These are phyloP conservation scores for Neurospora crassa DNA, from an alignment of 2,329 filamentous ascomycete genomes.

Conservation along the genomic window DNA sequence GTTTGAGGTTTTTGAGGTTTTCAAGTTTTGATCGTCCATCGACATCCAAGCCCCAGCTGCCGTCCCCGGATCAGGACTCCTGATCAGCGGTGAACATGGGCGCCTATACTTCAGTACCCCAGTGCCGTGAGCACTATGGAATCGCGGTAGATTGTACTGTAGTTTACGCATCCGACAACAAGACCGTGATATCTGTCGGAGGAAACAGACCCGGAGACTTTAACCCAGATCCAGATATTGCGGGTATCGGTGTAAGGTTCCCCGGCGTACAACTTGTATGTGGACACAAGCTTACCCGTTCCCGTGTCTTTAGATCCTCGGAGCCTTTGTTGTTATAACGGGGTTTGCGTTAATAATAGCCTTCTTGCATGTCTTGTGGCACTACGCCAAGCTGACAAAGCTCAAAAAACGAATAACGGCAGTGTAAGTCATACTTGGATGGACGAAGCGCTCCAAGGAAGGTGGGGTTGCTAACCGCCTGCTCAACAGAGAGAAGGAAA, in stretches of 20 bases:
- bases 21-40: background rate
- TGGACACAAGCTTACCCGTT: slow-evolving; percentile 1
- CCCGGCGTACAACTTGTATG: background rate
- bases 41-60: background rate
- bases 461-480: background rate
- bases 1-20: background rate
- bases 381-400: slow-evolving; percentile 1
- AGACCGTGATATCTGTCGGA: slow-evolving; percentile 4
- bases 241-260: slow-evolving; percentile 13
- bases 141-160: slow-evolving; percentile 7
- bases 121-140: slow-evolving; percentile 9
- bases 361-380: slow-evolving; percentile 1
- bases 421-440: slow-evolving; percentile 6
- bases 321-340: slow-evolving; percentile 14
- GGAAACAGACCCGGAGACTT: slow-evolving; percentile 5
- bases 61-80: background rate
- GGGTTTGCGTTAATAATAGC: slow-evolving; percentile 10
- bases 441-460: background rate
- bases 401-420: slow-evolving; percentile 1
- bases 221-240: slow-evolving; percentile 13
- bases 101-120: slow-evolving; percentile 10
- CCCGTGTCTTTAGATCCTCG: slow-evolving; percentile 9
- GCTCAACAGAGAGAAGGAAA: slow-evolving; percentile 5
- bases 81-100: slow-evolving; percentile 8
- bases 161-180: background rate